Conservation (phyloP, 768 basidiomycete genomes). For the Psilocybe cubensis region DNA sequence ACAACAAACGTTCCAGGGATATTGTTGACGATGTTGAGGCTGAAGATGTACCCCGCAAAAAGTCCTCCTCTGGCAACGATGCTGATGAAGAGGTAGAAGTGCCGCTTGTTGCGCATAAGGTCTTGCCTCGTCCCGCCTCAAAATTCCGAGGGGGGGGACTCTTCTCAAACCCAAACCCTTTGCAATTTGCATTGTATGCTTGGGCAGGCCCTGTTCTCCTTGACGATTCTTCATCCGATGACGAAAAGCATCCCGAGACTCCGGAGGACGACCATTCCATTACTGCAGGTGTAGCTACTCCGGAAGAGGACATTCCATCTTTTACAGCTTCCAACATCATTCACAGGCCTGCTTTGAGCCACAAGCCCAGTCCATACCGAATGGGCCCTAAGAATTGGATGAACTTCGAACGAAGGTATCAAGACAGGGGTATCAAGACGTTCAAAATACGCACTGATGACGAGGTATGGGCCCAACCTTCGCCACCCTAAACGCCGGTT, state of each 20-base stretch:
- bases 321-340: slow-evolving; percentile 23
- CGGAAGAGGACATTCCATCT: slow-evolving; percentile 21
- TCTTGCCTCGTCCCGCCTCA: slow-evolving; percentile 43
- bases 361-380: slow-evolving; percentile 51
- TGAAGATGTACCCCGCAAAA: slow-evolving; percentile 39
- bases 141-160: slow-evolving; percentile 51
- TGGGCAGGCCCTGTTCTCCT: slow-evolving; percentile 53
- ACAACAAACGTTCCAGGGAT: slow-evolving; percentile 37
- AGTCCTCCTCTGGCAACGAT: slow-evolving; percentile 2
- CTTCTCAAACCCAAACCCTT: slow-evolving; percentile 61
- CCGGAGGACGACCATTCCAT: slow-evolving; percentile 57
- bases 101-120: slow-evolving; percentile 28
- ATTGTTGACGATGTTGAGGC: slow-evolving; percentile 34
- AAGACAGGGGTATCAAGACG: neutral
- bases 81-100: slow-evolving; percentile 8
- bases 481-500: neutral
- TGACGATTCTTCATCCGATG: slow-evolving; percentile 50
- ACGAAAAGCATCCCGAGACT: slow-evolving; percentile 58
- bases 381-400: neutral
- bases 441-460: slow-evolving; percentile 15
- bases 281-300: slow-evolving; percentile 33
- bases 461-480: slow-evolving; percentile 22
- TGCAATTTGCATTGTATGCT: slow-evolving; percentile 59
- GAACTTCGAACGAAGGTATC: neutral
- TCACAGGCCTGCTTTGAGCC: slow-evolving; percentile 47